phyloP scores from a whole-genome alignment of 2,329 filamentous ascomycete genomes.

The Orbilia ellipsospora region DNA sequence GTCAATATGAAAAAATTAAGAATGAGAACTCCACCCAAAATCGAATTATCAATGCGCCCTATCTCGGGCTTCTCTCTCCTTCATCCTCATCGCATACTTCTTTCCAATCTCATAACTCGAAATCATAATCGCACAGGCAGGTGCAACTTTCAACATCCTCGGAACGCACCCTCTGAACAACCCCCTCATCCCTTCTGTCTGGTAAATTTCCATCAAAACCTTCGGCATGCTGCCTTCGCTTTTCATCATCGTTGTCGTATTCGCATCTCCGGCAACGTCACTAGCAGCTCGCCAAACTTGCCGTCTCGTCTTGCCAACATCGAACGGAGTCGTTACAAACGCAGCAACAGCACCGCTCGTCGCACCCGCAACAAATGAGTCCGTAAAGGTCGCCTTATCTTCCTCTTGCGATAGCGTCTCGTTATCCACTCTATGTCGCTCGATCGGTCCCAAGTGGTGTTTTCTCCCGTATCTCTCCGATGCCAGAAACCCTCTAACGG shows the following conservation, averaged over 20 bases:
- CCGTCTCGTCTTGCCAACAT: conserved; percentile 95
- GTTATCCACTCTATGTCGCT: conserved; percentile 73
- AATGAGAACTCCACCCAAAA: not conserved
- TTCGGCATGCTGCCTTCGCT: conserved; percentile 84
- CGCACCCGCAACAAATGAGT: conserved; percentile 89
- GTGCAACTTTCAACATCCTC: conserved; percentile 90
- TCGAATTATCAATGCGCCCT: conserved; percentile 10
- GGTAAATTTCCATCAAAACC: conserved; percentile 91
- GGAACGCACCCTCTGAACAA: conserved; percentile 93
- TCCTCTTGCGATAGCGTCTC: conserved; percentile 56
- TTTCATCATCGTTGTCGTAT: conserved; percentile 62
- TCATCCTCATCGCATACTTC: conserved; percentile 80
- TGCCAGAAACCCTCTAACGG: conserved; percentile 70
- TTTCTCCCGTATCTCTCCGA: conserved; percentile 45
- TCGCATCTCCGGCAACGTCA: conserved; percentile 60
- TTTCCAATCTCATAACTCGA: conserved; percentile 93
- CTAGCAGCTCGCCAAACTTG: conserved; percentile 75
- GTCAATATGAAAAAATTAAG: not conserved
- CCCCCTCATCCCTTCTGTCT: conserved; percentile 80
- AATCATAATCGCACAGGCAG: conserved; percentile 90
- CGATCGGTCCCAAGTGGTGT: conserved; percentile 63
- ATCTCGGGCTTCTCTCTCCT: conserved; percentile 73
- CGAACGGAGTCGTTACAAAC: conserved; percentile 91
- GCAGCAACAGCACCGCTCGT: conserved; percentile 85
- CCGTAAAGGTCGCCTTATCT: conserved; percentile 74